phyloP scores from a whole-genome alignment of 345 rosid genomes.

The Eucalyptus paniculata region DNA sequence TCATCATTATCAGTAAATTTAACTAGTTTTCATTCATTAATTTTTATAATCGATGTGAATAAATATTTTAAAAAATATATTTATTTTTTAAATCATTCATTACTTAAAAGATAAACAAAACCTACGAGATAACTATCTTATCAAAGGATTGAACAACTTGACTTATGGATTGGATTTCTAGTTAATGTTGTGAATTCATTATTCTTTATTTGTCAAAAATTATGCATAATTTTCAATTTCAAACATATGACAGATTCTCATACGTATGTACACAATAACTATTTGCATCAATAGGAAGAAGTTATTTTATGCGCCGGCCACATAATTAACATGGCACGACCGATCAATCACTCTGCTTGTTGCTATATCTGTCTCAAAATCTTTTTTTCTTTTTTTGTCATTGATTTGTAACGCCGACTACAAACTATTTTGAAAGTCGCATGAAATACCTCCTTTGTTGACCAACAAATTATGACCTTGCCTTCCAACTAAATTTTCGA shows the following conservation, averaged over 20 bases:
- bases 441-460: background rate
- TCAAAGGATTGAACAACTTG: background rate
- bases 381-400: no score
- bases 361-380: background rate
- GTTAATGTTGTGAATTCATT: background rate
- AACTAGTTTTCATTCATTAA: background rate
- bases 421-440: no score
- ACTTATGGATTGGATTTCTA: background rate
- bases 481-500: background rate
- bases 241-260: background rate
- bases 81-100: no score
- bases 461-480: background rate
- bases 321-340: background rate
- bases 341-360: background rate
- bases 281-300: background rate
- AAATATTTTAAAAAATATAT: no score
- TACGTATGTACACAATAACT: background rate
- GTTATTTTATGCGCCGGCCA: fast-evolving
- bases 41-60: no score
- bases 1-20: background rate
- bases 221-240: background rate
- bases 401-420: fast-evolving
- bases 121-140: background rate
- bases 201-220: background rate
- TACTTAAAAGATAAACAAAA: fast-evolving